Conservation (phyloP, 495 filamentous ascomycete genomes). For the Penicillium cinerascens region DNA sequence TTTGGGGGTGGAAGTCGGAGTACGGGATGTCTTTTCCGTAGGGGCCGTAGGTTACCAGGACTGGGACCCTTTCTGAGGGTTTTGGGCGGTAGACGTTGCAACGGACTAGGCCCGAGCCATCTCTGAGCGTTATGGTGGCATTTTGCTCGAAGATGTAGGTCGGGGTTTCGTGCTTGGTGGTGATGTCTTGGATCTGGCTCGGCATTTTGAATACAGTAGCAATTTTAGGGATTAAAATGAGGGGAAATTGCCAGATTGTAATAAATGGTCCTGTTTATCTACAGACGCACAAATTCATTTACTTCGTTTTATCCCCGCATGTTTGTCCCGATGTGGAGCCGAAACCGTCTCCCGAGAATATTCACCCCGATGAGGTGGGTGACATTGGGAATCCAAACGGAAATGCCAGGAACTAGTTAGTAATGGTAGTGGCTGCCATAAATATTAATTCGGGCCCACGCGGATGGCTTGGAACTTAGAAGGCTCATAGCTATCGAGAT, state of each 20-base stretch:
- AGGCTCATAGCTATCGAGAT: neutral
- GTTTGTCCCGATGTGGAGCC: conserved; percentile 28
- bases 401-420: neutral
- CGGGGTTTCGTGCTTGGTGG: conserved; percentile 23
- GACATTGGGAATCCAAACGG: neutral
- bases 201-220: conserved; percentile 28
- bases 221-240: neutral
- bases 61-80: conserved; percentile 25
- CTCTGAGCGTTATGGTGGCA: conserved; percentile 31
- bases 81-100: conserved; percentile 43
- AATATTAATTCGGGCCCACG: neutral
- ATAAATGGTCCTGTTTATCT: neutral
- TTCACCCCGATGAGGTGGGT: no score
- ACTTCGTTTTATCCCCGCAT: conserved; percentile 7
- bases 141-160: conserved; percentile 40
- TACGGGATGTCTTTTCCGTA: conserved; percentile 58
- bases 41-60: conserved; percentile 47
- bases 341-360: conserved; percentile 25
- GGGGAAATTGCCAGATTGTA: neutral
- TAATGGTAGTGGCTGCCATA: neutral
- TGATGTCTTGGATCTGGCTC: conserved; percentile 39
- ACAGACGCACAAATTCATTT: conserved; percentile 8
- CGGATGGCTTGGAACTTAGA: no score
- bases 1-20: conserved; percentile 34
- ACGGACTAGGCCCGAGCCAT: conserved; percentile 32